Conservation (phyloP, 148 eudicot species). For the Vaccinium corymbosum region DNA sequence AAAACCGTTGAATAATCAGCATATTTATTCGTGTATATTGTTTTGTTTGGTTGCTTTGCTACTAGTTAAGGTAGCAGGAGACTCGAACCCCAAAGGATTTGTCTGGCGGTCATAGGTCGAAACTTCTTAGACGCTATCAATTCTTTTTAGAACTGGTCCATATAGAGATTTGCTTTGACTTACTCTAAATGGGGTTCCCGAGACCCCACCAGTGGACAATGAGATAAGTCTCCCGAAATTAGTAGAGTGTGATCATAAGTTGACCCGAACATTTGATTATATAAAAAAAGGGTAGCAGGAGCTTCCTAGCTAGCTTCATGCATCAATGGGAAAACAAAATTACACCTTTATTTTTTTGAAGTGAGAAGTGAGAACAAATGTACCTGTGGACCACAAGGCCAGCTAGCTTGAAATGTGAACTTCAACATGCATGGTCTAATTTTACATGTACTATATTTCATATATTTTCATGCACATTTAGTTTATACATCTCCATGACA, state of each 20-base stretch:
- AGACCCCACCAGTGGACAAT: too few relatives aligned
- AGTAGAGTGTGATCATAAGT: too few relatives aligned
- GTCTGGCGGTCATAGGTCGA: too few relatives aligned
- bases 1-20: not conserved
- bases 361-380: not conserved
- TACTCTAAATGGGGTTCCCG: too few relatives aligned
- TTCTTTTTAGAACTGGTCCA: too few relatives aligned
- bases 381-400: not conserved
- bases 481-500: too few relatives aligned
- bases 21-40: not conserved
- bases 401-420: not conserved
- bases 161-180: too few relatives aligned
- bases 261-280: too few relatives aligned
- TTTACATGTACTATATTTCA: not conserved
- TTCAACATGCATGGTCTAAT: not conserved
- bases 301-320: not conserved
- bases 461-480: too few relatives aligned
- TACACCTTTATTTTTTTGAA: not conserved
- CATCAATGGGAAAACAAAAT: not conserved
- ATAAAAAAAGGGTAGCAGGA: not conserved
- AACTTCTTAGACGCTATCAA: too few relatives aligned
- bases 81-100: too few relatives aligned
- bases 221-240: too few relatives aligned
- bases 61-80: not conserved
- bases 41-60: not conserved